Base-by-base conservation (phyloP, 2,329 filamentous ascomycete genomes). In the Aurifilum marmelostoma region DNA sequence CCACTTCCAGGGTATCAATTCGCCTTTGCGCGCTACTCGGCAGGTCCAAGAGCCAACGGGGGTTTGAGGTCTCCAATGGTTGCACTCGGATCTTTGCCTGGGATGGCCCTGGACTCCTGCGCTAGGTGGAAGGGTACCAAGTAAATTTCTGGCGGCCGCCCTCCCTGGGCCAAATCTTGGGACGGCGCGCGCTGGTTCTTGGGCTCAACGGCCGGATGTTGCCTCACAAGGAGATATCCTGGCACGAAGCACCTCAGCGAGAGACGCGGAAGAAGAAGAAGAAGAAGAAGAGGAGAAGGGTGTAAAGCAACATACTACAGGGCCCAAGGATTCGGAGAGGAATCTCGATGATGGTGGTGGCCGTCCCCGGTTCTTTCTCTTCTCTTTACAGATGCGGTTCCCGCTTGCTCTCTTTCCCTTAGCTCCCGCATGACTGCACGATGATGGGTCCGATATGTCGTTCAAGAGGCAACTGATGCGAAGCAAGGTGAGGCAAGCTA, bases 1-100 rank as follows among this genome's bases (percentile, higher is more conserved):
- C 66, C 66, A 68, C 66, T 68, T 68, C 39, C 66, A 65, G 61
- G 66, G 66, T n/a, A n/a, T 60, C 43, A 65, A 65, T 41, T 50
- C 27, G 54, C 39, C n/a, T 34, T 8, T 18, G 52, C 61, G 41
- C 58, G 58, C 58, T 61, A 61, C 34, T 54, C 32, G 21, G 58
- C 21, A 24, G 43, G 58, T 27, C 32, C 59, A 61, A 24, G 59
- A 21, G 16, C 56, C 16, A 37, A 21, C 29, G 58, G 56, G 56
- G 16, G 29, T 54, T 54, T 11, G 50, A 29, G 52, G 27, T 32
- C 9, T n/a, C 24, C 24, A 29, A 29, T 29, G 52, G 52, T 56
- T 16, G 52, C 24, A 56, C 29, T 59, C 56, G 56, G 56, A 59
- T 32, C 54, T 54, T 24, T 58, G 21, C 54, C 54, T 58, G 54